Evolutionary conservation across 2,329 filamentous ascomycete genomes (phyloP).

Genomic region (Cladosporium sp.): DNA sequence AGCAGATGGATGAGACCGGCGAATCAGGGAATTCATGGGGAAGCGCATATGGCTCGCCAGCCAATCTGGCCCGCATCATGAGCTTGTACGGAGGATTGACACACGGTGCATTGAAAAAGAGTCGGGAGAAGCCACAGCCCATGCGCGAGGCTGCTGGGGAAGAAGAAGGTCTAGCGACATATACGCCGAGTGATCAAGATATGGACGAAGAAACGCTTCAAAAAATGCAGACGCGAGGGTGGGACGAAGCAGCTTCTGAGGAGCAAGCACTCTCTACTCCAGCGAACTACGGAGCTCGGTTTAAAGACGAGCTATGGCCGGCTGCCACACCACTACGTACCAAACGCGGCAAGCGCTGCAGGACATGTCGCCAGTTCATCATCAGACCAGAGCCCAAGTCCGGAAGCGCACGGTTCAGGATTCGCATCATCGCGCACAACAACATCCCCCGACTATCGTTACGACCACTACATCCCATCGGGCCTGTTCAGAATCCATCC

Average conservation of each 20-base stretch:
- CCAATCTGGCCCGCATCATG: constrained; percentile 82
- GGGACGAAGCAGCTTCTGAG: constrained; percentile 55
- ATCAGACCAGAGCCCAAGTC: constrained; percentile 91
- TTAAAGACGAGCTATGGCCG: constrained; percentile 70
- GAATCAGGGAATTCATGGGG: constrained; percentile 45
- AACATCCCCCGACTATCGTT: constrained; percentile 81
- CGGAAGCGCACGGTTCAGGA: constrained; percentile 81
- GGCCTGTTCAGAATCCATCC: constrained; percentile 18
- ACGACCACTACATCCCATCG: constrained; percentile 44
- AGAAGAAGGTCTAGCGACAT: constrained; percentile 62
- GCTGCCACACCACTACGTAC: constrained; percentile 78
- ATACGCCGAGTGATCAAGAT: constrained; percentile 29
- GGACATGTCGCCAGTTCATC: constrained; percentile 87
- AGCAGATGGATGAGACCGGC: constrained; percentile 62
- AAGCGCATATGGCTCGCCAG: constrained; percentile 64
- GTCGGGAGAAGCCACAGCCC: constrained; percentile 59
- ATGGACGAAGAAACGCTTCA: constrained; percentile 53
- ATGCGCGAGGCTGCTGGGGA: constrained; percentile 74
- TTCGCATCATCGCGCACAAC: constrained; percentile 75
- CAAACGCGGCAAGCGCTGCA: constrained; percentile 89
- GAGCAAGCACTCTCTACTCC: constrained; percentile 48
- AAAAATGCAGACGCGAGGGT: constrained; percentile 52
- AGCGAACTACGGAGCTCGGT: constrained; percentile 48
- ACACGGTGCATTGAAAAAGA: constrained; percentile 56
- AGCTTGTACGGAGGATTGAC: constrained; percentile 70